Conservation (phyloP, 106 monocot species). For the Agapanthus africanus region DNA sequence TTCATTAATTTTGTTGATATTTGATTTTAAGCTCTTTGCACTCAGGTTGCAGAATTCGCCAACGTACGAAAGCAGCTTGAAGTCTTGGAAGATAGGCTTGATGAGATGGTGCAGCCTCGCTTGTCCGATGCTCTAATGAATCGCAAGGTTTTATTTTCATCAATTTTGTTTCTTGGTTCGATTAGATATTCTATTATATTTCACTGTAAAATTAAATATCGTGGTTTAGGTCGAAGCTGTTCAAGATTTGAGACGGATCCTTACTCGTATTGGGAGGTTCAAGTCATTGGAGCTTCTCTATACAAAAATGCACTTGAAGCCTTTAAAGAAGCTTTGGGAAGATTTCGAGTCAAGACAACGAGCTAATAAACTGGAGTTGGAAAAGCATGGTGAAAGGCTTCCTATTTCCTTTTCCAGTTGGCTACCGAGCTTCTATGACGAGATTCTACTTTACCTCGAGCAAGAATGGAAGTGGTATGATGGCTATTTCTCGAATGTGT, state of each 20-base stretch:
- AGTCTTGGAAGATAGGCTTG: conserved; percentile 92
- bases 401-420: conserved; percentile 69
- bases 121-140: conserved; percentile 73
- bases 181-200: neutral
- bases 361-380: conserved; percentile 39
- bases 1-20: too few relatives aligned
- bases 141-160: conserved; percentile 51
- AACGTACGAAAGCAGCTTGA: conserved; percentile 96
- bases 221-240: conserved; percentile 71
- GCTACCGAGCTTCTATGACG: conserved; percentile 97
- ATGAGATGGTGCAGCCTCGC: conserved; percentile 95
- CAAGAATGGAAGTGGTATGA: conserved; percentile 99
- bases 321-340: conserved; percentile 91
- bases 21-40: neutral
- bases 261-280: conserved; percentile 85
- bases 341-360: conserved; percentile 66
- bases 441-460: conserved; percentile 82
- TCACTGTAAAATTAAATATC: neutral
- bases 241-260: conserved; percentile 83
- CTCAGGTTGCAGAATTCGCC: conserved; percentile 98
- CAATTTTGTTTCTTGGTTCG: neutral
- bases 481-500: conserved; percentile 6
- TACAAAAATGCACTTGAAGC: conserved; percentile 74
- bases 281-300: conserved; percentile 79
- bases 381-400: conserved; percentile 43